Base-by-base conservation (phyloP, 179 eudicot genomes). In the Dionaea muscipula region DNA sequence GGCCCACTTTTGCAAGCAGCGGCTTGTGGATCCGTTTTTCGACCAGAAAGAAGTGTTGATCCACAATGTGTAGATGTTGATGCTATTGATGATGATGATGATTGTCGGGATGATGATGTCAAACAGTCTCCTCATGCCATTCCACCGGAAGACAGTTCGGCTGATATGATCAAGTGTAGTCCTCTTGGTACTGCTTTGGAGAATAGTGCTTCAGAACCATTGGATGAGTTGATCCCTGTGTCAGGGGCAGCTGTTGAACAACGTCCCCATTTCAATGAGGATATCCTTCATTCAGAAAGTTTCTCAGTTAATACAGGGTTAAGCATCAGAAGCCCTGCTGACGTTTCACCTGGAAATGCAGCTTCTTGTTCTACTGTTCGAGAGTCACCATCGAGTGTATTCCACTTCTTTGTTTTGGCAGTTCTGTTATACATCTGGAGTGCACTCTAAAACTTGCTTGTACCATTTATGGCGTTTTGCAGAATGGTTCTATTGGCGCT, bases 311-410 rank as follows among this genome's bases (percentile, higher is more conserved):
- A 26, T 50, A 48, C 47, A 53, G 75, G 64, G 38, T 44, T 56
- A 4, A 58, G 51, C 55, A 60, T 57, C 13, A 47, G 59, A 39
- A 57, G 59, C 57, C 57, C 67, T 43, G 65, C 9, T 26, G 72
- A 44, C 47, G 51, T 70, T 62, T 59, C 64, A 28, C 56, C 62
- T 54, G 69, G 51, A 33, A 60, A 68, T 51, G 65, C 55, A 21
- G 55, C 56, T 55, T 39, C 49, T 33, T 55, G 68, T 56, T 61
- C 61, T 48, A 25, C 69, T 48, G 46, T 50, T 57, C 74, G 62
- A 55, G 77, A 68, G 51, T 70, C 80, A 37, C 71, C 74, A 21
- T 67, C 63, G 66, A 53, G 71, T 69, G 86, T 83, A 85, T 36
- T 67, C 26, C 63, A 26, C 16, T 60, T 55, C 10, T 52, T 16